These are phyloP conservation scores for Aspergillus panamensis DNA, from an alignment of 495 filamentous ascomycete genomes.

Conservation along the genomic window DNA sequence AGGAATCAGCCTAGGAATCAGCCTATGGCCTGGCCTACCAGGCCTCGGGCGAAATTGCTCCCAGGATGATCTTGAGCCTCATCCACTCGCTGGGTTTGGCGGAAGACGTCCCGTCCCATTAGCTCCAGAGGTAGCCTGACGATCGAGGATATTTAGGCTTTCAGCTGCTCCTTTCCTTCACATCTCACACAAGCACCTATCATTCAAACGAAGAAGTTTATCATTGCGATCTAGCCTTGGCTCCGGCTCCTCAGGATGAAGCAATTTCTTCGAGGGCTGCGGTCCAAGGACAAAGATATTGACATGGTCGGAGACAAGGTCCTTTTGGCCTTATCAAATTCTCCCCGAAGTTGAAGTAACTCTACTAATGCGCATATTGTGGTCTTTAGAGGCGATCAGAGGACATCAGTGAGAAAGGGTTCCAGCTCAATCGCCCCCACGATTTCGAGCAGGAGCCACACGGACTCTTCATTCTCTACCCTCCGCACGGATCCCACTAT, in stretches of 20 bases:
- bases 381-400: neutral
- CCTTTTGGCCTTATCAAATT: neutral
- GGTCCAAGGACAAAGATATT: neutral
- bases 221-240: too few relatives aligned
- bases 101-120: too few relatives aligned
- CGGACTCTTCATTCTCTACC: neutral
- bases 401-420: neutral
- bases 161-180: too few relatives aligned
- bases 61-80: too few relatives aligned
- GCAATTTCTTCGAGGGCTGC: neutral
- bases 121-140: too few relatives aligned
- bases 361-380: too few relatives aligned
- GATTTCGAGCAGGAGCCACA: constrained; percentile 1
- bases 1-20: neutral
- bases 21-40: neutral
- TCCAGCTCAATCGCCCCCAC: neutral
- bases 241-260: neutral
- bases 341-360: neutral
- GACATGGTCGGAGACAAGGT: neutral
- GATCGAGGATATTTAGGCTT: too few relatives aligned
- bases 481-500: neutral
- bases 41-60: too few relatives aligned
- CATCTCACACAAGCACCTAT: too few relatives aligned
- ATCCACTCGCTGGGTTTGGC: too few relatives aligned
- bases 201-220: too few relatives aligned